Evolutionary conservation across 345 rosid species (phyloP).

Genomic region (Cardamine resedifolia): DNA sequence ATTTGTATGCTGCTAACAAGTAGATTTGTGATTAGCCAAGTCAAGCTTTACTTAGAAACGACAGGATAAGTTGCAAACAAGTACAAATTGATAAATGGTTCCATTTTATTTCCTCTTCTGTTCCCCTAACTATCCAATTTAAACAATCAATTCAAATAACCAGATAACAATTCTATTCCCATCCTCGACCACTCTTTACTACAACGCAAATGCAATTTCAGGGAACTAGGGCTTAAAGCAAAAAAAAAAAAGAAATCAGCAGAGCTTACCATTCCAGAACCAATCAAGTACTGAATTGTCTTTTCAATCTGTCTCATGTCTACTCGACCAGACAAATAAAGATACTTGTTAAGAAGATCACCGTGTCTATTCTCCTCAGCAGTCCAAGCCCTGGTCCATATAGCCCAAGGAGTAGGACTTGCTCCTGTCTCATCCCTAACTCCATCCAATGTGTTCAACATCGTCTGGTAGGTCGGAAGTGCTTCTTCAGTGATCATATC

Average conservation of each 20-base stretch:
- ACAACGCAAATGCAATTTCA: not conserved
- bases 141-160: not conserved
- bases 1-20: not conserved
- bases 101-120: not conserved
- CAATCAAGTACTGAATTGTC: slow-evolving; percentile 69
- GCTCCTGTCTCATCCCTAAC: slow-evolving; percentile 75
- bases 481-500: slow-evolving; percentile 82
- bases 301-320: slow-evolving; percentile 75
- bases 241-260: not conserved
- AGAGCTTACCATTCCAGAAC: slow-evolving; percentile 67
- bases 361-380: slow-evolving; percentile 83
- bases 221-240: not conserved
- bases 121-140: not conserved
- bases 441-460: slow-evolving; percentile 71
- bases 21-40: not conserved
- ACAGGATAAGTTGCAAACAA: slow-evolving; percentile 1
- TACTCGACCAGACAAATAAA: slow-evolving; percentile 70
- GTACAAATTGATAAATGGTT: not conserved
- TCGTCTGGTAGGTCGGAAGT: slow-evolving; percentile 75
- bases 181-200: not conserved
- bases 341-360: slow-evolving; percentile 71
- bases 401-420: slow-evolving; percentile 65
- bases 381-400: slow-evolving; percentile 77
- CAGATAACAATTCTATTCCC: not conserved
- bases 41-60: not conserved